phyloP scores from a whole-genome alignment of 1,139 yeast species.

The Candida dubliniensis region DNA sequence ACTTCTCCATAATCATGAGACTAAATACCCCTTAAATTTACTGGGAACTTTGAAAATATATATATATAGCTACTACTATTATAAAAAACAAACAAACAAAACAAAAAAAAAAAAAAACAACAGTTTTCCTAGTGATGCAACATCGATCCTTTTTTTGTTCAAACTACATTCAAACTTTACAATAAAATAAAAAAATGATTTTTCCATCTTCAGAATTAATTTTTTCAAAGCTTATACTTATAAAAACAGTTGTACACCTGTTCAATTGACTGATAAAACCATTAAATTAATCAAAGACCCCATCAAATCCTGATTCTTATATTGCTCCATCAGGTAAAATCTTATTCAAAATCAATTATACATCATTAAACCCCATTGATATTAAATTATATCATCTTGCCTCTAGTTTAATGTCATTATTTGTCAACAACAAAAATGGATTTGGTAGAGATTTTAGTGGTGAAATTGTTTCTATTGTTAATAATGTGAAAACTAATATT shows the following conservation, averaged over 20 bases:
- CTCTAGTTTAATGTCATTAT: slow-evolving; percentile 15
- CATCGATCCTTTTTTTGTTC: no score
- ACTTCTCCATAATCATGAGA: no score
- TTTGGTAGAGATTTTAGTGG: slow-evolving; percentile 75
- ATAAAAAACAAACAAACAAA: no score
- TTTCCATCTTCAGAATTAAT: slow-evolving; percentile 17
- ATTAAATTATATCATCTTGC: slow-evolving; percentile 43
- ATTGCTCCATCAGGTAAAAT: slow-evolving; percentile 43
- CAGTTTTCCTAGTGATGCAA: no score
- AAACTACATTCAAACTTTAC: not conserved
- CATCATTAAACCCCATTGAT: slow-evolving; percentile 72
- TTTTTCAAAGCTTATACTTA: slow-evolving; percentile 22
- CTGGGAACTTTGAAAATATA: no score
- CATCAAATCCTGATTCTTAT: slow-evolving; percentile 31
- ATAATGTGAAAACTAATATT: slow-evolving; percentile 23
- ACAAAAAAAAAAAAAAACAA: no score
- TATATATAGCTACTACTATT: no score
- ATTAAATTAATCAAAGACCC: slow-evolving; percentile 20
- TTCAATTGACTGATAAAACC: slow-evolving; percentile 15
- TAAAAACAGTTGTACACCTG: slow-evolving; percentile 13
- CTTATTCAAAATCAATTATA: slow-evolving; percentile 58
- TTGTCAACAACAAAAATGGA: slow-evolving; percentile 29
- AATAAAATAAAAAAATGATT: slow-evolving; percentile 15
- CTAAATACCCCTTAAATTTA: no score
- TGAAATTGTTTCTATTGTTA: slow-evolving; percentile 57